These are phyloP conservation scores for Arthroderma sp. DNA, from an alignment of 2,329 filamentous ascomycete species.

Conservation along the genomic window DNA sequence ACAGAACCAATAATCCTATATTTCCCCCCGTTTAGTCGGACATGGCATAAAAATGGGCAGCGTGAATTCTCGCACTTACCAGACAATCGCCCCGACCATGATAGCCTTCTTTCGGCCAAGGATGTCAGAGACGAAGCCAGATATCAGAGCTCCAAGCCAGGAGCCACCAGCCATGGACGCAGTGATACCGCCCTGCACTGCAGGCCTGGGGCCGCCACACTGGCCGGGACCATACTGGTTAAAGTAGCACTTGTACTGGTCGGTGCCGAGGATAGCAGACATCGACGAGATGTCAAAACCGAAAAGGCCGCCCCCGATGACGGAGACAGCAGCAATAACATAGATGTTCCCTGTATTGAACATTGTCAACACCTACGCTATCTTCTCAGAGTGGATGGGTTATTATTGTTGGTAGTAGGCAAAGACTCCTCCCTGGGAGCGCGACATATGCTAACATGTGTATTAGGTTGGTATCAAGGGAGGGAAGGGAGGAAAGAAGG, in stretches of 20 bases:
- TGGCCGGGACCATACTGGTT: conserved; percentile 38
- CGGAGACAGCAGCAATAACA: conserved; percentile 46
- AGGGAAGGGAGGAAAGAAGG: not conserved
- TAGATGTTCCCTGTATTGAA: conserved; percentile 39
- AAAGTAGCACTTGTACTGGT: conserved; percentile 62
- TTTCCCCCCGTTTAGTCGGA: not conserved
- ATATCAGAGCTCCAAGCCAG: conserved; percentile 46
- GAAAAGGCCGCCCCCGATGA: conserved; percentile 57
- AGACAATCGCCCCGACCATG: conserved; percentile 41
- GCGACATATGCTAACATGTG: not conserved
- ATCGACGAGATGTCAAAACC: conserved; percentile 71
- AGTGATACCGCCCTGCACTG: conserved; percentile 48
- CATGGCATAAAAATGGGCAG: conserved; percentile 6
- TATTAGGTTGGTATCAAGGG: not conserved
- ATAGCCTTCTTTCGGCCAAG: conserved; percentile 37
- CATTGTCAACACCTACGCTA: not conserved
- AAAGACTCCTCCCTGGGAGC: not conserved
- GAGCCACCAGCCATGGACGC: conserved; percentile 61
- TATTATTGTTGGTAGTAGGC: not conserved
- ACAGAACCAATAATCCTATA: conserved; percentile 43
- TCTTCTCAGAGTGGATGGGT: not conserved
- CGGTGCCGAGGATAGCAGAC: conserved; percentile 54
- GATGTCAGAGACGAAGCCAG: conserved; percentile 27
- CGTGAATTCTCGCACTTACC: conserved; percentile 24
- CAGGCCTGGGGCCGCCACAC: conserved; percentile 39